Base-by-base conservation (phyloP, 768 basidiomycete genomes). In the Leccinellum albellum region DNA sequence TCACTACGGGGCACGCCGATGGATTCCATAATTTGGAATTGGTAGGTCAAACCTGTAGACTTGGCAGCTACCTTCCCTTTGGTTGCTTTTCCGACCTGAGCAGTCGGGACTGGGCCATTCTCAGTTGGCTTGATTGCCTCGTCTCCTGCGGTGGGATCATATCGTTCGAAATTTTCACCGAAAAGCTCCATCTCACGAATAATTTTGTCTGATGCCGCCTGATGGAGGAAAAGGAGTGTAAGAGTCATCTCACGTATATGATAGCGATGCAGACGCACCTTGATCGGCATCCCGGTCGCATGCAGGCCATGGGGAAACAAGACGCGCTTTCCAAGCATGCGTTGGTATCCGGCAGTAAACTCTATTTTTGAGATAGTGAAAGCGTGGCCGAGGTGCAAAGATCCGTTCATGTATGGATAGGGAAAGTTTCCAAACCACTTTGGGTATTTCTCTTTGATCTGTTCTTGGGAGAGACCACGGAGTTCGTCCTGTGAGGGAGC, bases 351-450 rank as follows among this genome's bases (percentile, higher is more conserved):
- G 33, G 96, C 89, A 1, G 87, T 85, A 65, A 98, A 99, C 71
- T 99, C 97, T 71, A 98, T 88, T 77, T 99, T 99, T 55, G 92
- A 94, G 75, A 98, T 92, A 40, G 94, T 95, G 76, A 99, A 99
- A 1, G 90, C 96, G 74, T 99, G 97, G 23, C 97, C 97, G 24
- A 98, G 80, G 74, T 99, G 97, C 64, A 98, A 79, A 64, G 89
- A 91, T 46, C 97, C 97, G 67, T 99, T 99, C 94, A 98, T 98
- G 80, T 99, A 99, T 1, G 94, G 91, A 75, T 79, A 97, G 51
- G 95, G 95, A 73, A 89, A 96, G 75, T 86, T 97, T 53, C 96
- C 97, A 70, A 98, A 90, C 93, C 95, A 98, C 78, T 98, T 98
- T 20, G 95, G 95, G 72, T 85, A 83, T 74, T 86, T 84, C 66